Percentiles rank a stretch among this genome's conserved stretches.
phyloP scores from a whole-genome alignment of 768 basidiomycete species.

The Suillus discolor region DNA sequence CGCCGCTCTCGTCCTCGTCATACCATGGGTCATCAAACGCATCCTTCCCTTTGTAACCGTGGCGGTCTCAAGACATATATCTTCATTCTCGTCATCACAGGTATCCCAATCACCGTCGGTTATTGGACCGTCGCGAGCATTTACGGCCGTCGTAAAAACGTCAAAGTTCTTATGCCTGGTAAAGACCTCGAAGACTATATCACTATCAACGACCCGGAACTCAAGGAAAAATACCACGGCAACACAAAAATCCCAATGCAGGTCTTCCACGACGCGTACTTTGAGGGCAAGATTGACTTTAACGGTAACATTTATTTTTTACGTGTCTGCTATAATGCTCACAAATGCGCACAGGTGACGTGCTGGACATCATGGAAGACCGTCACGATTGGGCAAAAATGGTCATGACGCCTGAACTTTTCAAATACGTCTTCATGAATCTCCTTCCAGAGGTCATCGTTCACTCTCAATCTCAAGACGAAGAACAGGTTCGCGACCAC shows the following conservation, averaged over 20 bases:
- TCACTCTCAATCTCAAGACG: constrained; percentile 90
- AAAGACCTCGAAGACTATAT: constrained; percentile 90
- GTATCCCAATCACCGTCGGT: constrained; percentile 72
- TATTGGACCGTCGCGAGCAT: constrained; percentile 92
- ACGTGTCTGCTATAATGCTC: not conserved
- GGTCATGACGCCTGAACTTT: constrained; percentile 86
- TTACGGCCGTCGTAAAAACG: constrained; percentile 80
- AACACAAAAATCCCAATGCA: constrained; percentile 98
- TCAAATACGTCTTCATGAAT: constrained; percentile 89
- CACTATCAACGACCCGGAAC: constrained; percentile 80
- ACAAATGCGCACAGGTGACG: constrained; percentile 63
- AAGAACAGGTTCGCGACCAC: constrained; percentile 93
- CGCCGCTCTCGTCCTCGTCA: constrained; percentile 70
- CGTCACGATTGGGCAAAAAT: constrained; percentile 96
- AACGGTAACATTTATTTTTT: constrained; percentile 61
- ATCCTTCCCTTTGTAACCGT: constrained; percentile 78
- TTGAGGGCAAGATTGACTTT: constrained; percentile 94
- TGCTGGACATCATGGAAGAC: constrained; percentile 90
- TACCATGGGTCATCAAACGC: constrained; percentile 85
- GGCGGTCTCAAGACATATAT: constrained; percentile 87
- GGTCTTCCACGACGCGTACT: constrained; percentile 95
- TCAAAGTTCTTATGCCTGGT: constrained; percentile 82
- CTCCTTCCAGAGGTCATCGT: constrained; percentile 93
- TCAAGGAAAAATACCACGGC: constrained; percentile 78
- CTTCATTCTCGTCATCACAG: constrained; percentile 74